These are phyloP conservation scores for Exserohilum turcica DNA, from an alignment of 2,329 filamentous ascomycete genomes.

Conservation along the genomic window DNA sequence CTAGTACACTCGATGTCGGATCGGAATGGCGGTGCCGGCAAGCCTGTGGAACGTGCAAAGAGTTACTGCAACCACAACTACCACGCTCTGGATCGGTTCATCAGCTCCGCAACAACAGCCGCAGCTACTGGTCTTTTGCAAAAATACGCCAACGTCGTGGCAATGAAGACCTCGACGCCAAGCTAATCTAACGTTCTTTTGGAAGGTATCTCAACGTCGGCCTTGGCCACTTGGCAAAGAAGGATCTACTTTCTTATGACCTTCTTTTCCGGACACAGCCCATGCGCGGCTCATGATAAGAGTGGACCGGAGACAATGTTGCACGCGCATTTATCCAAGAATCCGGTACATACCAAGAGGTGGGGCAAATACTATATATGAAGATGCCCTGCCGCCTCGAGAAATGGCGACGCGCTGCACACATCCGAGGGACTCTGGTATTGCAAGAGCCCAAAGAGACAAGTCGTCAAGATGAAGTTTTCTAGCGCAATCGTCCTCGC, in stretches of 20 bases:
- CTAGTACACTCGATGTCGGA: background rate
- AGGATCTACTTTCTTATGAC: slow-evolving; percentile 36
- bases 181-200: slow-evolving; percentile 27
- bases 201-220: slow-evolving; percentile 38
- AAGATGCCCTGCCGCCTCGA: slow-evolving; percentile 1
- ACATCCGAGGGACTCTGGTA: background rate
- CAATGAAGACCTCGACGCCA: slow-evolving; percentile 22
- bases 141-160: background rate
- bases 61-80: background rate
- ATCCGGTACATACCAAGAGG: slow-evolving; percentile 6
- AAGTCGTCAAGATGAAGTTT: slow-evolving; percentile 34
- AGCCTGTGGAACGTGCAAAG: background rate
- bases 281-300: slow-evolving; percentile 29
- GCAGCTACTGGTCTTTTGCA: background rate
- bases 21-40: background rate
- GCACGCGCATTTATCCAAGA: slow-evolving; percentile 20
- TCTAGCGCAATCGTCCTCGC: slow-evolving; percentile 30
- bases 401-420: slow-evolving; percentile 1
- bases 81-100: background rate
- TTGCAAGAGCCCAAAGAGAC: background rate
- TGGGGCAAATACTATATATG: slow-evolving; percentile 21
- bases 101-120: background rate
- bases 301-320: slow-evolving; percentile 19
- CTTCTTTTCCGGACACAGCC: slow-evolving; percentile 39
- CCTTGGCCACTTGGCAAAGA: slow-evolving; percentile 30